Evolutionary conservation across 2,329 filamentous ascomycete species (phyloP).

Genomic region (Penicillium thymicola): DNA sequence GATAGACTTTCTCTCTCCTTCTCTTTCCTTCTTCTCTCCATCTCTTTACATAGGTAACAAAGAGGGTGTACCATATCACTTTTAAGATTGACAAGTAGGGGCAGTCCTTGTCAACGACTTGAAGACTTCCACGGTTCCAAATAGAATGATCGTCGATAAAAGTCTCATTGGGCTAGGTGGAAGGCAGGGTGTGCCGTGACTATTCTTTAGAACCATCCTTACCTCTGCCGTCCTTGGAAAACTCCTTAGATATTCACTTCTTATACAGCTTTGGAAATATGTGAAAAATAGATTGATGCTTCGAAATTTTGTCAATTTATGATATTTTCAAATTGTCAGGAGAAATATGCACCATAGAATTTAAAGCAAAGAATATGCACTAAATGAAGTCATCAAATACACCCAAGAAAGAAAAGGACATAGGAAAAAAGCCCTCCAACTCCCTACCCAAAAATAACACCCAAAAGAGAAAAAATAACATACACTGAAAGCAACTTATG

Average conservation of each 20-base stretch:
- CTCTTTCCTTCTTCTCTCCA: too few relatives aligned
- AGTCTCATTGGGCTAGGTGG: too few relatives aligned
- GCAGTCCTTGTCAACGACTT: too few relatives aligned
- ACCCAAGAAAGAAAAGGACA: neutral
- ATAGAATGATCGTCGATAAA: too few relatives aligned
- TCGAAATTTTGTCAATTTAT: neutral
- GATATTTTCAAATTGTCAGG: neutral
- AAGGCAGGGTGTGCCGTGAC: too few relatives aligned
- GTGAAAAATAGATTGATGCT: neutral
- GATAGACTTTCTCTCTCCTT: too few relatives aligned
- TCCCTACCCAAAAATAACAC: neutral
- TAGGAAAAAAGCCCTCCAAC: neutral
- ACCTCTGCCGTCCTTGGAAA: neutral
- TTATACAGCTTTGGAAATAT: neutral
- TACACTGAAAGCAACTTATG: constrained; percentile 3
- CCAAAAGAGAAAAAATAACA: neutral
- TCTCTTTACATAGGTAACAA: too few relatives aligned
- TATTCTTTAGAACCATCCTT: neutral
- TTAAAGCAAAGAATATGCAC: constrained; percentile 1
- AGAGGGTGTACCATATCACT: too few relatives aligned
- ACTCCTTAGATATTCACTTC: neutral
- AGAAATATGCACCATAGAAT: neutral
- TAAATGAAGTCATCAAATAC: neutral
- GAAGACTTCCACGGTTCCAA: too few relatives aligned
- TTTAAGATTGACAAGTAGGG: too few relatives aligned